These are phyloP conservation scores for Radiomyces spectabilis DNA, from an alignment of 192 early-diverging fungal species.

Conservation along the genomic window DNA sequence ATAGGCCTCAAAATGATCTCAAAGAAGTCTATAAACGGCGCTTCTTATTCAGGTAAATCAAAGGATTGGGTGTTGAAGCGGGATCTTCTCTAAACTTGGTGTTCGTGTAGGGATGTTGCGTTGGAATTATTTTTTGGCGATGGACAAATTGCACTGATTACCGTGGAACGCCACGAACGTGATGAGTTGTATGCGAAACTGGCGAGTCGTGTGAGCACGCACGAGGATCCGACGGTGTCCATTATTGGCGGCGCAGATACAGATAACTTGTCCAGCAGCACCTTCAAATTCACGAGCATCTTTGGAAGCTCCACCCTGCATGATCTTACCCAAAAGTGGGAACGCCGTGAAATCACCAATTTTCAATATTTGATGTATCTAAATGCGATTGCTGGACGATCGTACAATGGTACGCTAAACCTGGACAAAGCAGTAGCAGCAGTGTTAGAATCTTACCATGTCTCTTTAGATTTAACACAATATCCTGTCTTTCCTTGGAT, in stretches of 20 bases:
- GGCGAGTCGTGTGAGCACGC: slow-evolving; percentile 37
- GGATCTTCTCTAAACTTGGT: no score
- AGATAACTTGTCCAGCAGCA: slow-evolving; percentile 11
- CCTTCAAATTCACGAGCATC: slow-evolving; percentile 50
- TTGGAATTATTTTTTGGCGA: slow-evolving; percentile 78
- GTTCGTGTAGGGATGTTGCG: slow-evolving; percentile 70
- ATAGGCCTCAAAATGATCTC: slow-evolving; percentile 53
- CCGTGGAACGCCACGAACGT: slow-evolving; percentile 53
- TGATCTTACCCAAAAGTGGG: slow-evolving; percentile 76
- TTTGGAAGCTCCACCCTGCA: slow-evolving; percentile 55
- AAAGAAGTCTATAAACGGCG: slow-evolving; percentile 56
- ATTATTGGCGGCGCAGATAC: slow-evolving; percentile 36
- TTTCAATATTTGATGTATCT: slow-evolving; percentile 95
- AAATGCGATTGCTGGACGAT: slow-evolving; percentile 82
- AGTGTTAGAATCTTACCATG: background rate
- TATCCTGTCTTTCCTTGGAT: slow-evolving; percentile 98
- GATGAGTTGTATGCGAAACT: slow-evolving; percentile 61
- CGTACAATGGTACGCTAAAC: slow-evolving; percentile 45
- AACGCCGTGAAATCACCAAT: slow-evolving; percentile 80
- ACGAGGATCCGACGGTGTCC: slow-evolving; percentile 38
- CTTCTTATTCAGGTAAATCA: slow-evolving; percentile 45
- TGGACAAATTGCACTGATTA: slow-evolving; percentile 67
- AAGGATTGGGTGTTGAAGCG: no score
- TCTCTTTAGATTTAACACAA: slow-evolving; percentile 79
- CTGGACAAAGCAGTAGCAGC: no score